phyloP scores from a whole-genome alignment of 2,329 filamentous ascomycete genomes.

The Trichophyton rubrum region DNA sequence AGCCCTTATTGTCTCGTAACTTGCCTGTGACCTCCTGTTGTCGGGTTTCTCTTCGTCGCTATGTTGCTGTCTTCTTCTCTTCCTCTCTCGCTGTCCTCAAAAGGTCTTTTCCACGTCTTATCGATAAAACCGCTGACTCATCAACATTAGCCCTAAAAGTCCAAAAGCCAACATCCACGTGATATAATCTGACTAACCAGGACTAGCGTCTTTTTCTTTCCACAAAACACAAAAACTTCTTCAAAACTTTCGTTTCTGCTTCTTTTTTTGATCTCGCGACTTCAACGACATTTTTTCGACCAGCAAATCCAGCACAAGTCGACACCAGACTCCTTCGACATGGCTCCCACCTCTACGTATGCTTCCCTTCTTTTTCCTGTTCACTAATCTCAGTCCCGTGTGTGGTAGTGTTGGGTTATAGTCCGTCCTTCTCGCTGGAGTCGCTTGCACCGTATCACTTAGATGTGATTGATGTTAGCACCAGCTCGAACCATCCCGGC shows the following conservation, averaged over 20 bases:
- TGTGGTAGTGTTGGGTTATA: slow-evolving; percentile 53
- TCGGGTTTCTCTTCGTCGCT: background rate
- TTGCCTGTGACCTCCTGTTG: background rate
- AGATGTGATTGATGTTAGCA: slow-evolving; percentile 33
- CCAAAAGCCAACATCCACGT: background rate
- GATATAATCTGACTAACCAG: background rate
- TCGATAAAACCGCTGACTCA: background rate
- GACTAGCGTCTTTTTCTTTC: background rate
- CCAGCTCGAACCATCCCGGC: slow-evolving; percentile 68
- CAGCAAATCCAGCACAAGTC: slow-evolving; percentile 16
- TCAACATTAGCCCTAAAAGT: background rate
- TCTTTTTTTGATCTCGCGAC: background rate
- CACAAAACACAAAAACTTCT: slow-evolving; percentile 12
- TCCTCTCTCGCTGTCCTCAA: too few species aligned
- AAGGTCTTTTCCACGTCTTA: background rate
- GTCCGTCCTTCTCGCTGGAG: slow-evolving; percentile 75
- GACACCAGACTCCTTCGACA: slow-evolving; percentile 38
- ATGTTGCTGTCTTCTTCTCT: background rate
- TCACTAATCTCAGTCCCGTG: slow-evolving; percentile 26
- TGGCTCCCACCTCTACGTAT: slow-evolving; percentile 51
- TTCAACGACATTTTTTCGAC: slow-evolving; percentile 1
- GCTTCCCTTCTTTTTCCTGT: slow-evolving; percentile 29
- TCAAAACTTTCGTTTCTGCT: slow-evolving; percentile 17
- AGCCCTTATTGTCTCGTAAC: background rate
- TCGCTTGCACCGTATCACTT: slow-evolving; percentile 25